These are phyloP conservation scores for Zasmidium cellare DNA, from an alignment of 2,329 filamentous ascomycete genomes.

Conservation along the genomic window DNA sequence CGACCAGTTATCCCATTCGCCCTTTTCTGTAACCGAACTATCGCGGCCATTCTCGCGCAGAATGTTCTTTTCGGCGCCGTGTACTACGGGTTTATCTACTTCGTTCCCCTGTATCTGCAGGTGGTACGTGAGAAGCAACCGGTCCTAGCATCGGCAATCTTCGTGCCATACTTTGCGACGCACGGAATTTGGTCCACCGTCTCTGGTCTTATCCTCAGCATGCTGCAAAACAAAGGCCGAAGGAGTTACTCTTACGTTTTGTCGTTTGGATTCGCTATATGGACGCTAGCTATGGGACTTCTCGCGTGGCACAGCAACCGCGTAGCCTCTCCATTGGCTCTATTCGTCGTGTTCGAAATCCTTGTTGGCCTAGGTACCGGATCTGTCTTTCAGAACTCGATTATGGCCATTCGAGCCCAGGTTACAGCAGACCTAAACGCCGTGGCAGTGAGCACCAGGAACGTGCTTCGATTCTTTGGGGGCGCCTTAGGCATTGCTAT, in stretches of 20 bases:
- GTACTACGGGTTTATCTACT: slow-evolving; percentile 26
- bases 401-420: slow-evolving; percentile 24
- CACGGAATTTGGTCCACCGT: slow-evolving; percentile 22
- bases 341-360: slow-evolving; percentile 13
- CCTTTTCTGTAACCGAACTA: slow-evolving; percentile 25
- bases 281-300: slow-evolving; percentile 19
- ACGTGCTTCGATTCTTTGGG: slow-evolving; percentile 24
- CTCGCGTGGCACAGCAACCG: slow-evolving; percentile 1
- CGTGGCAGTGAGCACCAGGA: slow-evolving; percentile 22
- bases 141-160: slow-evolving; percentile 11
- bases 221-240: slow-evolving; percentile 4
- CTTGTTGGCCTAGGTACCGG: slow-evolving; percentile 25
- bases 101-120: slow-evolving; percentile 22
- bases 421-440: slow-evolving; percentile 18
- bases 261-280: slow-evolving; percentile 19
- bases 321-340: neutral
- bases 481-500: slow-evolving; percentile 25
- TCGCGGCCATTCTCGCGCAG: slow-evolving; percentile 21
- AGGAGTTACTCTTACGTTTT: slow-evolving; percentile 22
- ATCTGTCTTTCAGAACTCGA: slow-evolving; percentile 25
- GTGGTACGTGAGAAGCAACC: slow-evolving; percentile 15
- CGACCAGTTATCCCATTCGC: slow-evolving; percentile 25
- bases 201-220: slow-evolving; percentile 17
- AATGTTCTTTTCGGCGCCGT: slow-evolving; percentile 24
- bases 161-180: slow-evolving; percentile 22